Conservation (phyloP, 2,329 filamentous ascomycete species). For the Phialophora macrospora region DNA sequence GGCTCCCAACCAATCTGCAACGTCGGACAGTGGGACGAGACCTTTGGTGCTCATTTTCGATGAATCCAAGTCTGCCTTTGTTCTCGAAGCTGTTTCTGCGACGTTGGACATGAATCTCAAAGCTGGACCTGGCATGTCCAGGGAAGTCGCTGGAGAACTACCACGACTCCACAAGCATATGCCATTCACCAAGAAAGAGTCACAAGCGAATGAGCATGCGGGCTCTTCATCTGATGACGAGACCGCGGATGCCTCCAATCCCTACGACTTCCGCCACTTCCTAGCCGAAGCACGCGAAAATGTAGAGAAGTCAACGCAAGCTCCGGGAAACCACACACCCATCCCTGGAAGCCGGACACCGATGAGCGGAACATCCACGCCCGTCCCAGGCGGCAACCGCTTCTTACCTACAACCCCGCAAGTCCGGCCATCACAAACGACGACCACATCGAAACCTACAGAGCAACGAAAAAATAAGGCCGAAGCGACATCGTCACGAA, state of each 20-base stretch:
- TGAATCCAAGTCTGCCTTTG: conserved; percentile 72
- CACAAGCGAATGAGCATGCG: conserved; percentile 39
- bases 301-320: conserved; percentile 41
- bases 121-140: conserved; percentile 58
- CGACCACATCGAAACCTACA: conserved; percentile 41
- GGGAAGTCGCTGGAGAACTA: conserved; percentile 26
- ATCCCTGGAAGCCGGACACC: conserved; percentile 40
- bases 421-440: conserved; percentile 40
- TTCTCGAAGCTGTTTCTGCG: conserved; percentile 80
- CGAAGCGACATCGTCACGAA: conserved; percentile 9
- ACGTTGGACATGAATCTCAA: conserved; percentile 86
- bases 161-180: conserved; percentile 25
- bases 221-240: conserved; percentile 45
- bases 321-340: conserved; percentile 32
- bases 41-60: conserved; percentile 72
- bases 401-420: conserved; percentile 43
- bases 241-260: conserved; percentile 51
- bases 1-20: conserved; percentile 9
- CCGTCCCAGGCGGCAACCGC: conserved; percentile 41
- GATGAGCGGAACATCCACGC: conserved; percentile 46
- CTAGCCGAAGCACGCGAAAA: conserved; percentile 49
- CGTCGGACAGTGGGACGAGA: conserved; percentile 40
- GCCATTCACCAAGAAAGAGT: conserved; percentile 29
- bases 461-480: conserved; percentile 23
- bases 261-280: conserved; percentile 57